Evolutionary conservation across 1,139 yeast genomes (phyloP).

Genomic region (Tardiomyces blankii): DNA sequence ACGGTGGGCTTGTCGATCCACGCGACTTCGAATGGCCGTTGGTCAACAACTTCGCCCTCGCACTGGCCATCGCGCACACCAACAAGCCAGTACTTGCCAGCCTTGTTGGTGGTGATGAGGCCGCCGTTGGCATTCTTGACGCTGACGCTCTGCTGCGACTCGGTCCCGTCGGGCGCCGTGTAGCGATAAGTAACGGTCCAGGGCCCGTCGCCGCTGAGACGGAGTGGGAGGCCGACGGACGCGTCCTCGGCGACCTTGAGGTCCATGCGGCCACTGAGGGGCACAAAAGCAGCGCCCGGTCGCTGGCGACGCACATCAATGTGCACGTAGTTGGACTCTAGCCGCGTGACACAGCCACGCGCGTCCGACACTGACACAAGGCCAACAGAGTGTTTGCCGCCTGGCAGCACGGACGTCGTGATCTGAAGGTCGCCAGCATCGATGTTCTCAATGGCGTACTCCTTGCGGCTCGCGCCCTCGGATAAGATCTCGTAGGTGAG

Average conservation of each 20-base stretch:
- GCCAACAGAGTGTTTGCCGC: constrained; percentile 60
- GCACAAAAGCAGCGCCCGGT: constrained; percentile 44
- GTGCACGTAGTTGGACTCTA: constrained; percentile 45
- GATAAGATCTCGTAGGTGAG: constrained; percentile 58
- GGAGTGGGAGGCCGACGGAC: constrained; percentile 45
- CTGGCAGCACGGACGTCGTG: constrained; percentile 44
- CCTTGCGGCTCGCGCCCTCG: not conserved
- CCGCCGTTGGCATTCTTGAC: constrained; percentile 20
- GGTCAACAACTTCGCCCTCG: constrained; percentile 41
- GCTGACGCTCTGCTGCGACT: not conserved
- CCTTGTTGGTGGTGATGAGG: constrained; percentile 34
- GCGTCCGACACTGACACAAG: constrained; percentile 59
- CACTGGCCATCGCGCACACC: constrained; percentile 59
- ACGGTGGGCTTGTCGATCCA: constrained; percentile 51
- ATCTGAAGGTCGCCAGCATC: constrained; percentile 31
- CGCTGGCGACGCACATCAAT: constrained; percentile 56
- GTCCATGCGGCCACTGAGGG: constrained; percentile 23
- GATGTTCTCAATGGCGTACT: constrained; percentile 28
- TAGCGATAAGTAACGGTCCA: constrained; percentile 34
- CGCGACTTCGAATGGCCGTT: constrained; percentile 13
- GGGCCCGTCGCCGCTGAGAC: constrained; percentile 39
- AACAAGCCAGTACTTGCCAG: constrained; percentile 54
- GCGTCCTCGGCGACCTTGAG: constrained; percentile 41
- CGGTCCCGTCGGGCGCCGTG: constrained; percentile 8
- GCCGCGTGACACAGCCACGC: constrained; percentile 63